phyloP scores from a whole-genome alignment of 2,329 filamentous ascomycete genomes.

The Aspergillus pseudotamarii region DNA sequence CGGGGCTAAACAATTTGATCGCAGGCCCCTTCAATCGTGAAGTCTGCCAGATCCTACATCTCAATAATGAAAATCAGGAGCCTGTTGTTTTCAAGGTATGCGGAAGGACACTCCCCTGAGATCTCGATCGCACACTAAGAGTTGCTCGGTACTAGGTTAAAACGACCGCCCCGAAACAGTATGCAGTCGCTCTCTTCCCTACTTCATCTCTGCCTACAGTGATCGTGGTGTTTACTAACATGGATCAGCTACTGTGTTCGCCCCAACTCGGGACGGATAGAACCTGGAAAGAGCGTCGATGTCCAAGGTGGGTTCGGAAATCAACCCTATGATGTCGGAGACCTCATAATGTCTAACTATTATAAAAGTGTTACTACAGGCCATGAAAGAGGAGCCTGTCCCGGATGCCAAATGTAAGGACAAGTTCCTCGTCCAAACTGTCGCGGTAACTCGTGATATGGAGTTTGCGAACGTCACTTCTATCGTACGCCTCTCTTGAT shows the following conservation, averaged over 20 bases:
- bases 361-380: slow-evolving; percentile 81
- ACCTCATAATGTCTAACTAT: slow-evolving; percentile 2
- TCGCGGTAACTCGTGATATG: slow-evolving; percentile 78
- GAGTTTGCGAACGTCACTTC: slow-evolving; percentile 79
- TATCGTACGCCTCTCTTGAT: slow-evolving; percentile 64
- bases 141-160: slow-evolving; percentile 70
- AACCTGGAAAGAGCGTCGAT: slow-evolving; percentile 85
- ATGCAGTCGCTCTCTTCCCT: slow-evolving; percentile 46
- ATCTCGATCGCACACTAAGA: slow-evolving; percentile 29
- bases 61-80: slow-evolving; percentile 60
- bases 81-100: slow-evolving; percentile 67
- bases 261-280: slow-evolving; percentile 94
- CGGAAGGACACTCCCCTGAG: slow-evolving; percentile 11
- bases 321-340: not conserved
- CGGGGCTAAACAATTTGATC: slow-evolving; percentile 26
- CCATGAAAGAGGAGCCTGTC: slow-evolving; percentile 94
- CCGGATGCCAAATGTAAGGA: slow-evolving; percentile 87
- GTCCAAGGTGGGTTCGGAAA: slow-evolving; percentile 70
- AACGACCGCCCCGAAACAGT: slow-evolving; percentile 99
- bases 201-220: not conserved
- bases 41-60: slow-evolving; percentile 63
- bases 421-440: slow-evolving; percentile 96
- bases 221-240: slow-evolving; percentile 21
- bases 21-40: slow-evolving; percentile 67
- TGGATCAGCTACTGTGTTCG: slow-evolving; percentile 85